A percentile compares a stretch with the other conserved stretches of the same genome.
These are phyloP conservation scores for Ceratobasidium sp. DNA, from an alignment of 1,284 basidiomycete genomes.

Conservation along the genomic window DNA sequence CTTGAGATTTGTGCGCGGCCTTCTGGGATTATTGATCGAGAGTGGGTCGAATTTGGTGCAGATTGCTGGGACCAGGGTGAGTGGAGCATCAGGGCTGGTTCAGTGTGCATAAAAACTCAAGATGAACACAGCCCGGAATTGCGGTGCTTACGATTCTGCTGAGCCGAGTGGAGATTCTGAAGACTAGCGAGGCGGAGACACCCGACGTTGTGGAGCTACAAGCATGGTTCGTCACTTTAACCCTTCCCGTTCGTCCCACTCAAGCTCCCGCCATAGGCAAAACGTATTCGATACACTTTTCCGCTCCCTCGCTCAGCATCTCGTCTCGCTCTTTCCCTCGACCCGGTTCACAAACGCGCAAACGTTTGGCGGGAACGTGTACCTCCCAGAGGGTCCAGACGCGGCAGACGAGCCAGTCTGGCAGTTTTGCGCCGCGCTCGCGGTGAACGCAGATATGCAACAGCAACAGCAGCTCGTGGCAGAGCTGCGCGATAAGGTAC, in stretches of 20 bases:
- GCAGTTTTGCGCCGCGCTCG: slow-evolving; percentile 89
- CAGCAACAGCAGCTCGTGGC: slow-evolving; percentile 89
- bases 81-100: slow-evolving; percentile 71
- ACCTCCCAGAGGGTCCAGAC: slow-evolving; percentile 60
- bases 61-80: slow-evolving; percentile 44
- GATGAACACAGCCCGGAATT: slow-evolving; percentile 76
- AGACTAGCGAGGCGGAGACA: slow-evolving; percentile 61
- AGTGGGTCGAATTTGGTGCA: slow-evolving; percentile 58
- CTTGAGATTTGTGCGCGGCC: slow-evolving; percentile 83
- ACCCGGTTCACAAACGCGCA: slow-evolving; percentile 68
- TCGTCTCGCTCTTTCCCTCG: slow-evolving; percentile 88
- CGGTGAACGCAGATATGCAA: slow-evolving; percentile 81
- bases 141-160: slow-evolving; percentile 92
- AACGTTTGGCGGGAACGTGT: slow-evolving; percentile 58
- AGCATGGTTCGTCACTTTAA: slow-evolving; percentile 70
- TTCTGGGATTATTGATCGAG: slow-evolving; percentile 84
- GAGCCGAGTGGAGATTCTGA: slow-evolving; percentile 89
- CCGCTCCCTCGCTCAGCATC: slow-evolving; percentile 73
- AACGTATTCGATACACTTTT: slow-evolving; percentile 85
- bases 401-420: slow-evolving; percentile 88
- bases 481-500: slow-evolving; percentile 87
- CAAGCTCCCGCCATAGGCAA: slow-evolving; percentile 61
- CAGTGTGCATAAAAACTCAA: slow-evolving; percentile 50
- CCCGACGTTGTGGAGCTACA: slow-evolving; percentile 76
- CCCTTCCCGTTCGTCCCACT: background rate